Base-by-base conservation (phyloP, 1,284 basidiomycete species). In the Violaceomyces palustris region DNA sequence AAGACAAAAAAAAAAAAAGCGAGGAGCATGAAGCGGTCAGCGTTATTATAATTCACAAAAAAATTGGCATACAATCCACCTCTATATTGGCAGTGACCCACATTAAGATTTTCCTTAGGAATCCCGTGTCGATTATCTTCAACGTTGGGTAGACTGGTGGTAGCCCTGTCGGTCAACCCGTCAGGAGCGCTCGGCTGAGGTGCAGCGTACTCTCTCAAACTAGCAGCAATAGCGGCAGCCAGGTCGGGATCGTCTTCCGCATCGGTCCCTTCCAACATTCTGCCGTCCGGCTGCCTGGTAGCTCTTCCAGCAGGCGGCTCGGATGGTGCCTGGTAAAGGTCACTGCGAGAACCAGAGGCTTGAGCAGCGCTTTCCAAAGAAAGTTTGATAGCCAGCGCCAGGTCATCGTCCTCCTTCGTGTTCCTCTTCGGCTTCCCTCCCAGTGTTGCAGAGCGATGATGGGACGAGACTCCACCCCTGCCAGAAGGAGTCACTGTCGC, bases 171-270 rank as follows among this genome's bases (percentile, higher is more conserved):
- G 35, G 28, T 43, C 35, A 60, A 40, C 7, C 58, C 51, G 23
- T 54, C 49, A 2, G 66, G 66, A 6, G 66, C 66, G 32, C 61
- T 64, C 1, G 66, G 66, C 30, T 47, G 49, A 19, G 62, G 64
- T 9, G 63, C 54, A 1, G 52, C 62, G 50, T 60, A 61, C 66
- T 98, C 94, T 10, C 84, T 80, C 57, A 99, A 74, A 69, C 87
- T 91, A 0, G 94, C 94, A 67, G 96, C 92, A 47, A 98, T 99
- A 0, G 94, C 94, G 11, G 93, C 87, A 42, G 81, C 83, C 18
- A 99, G 78, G 59, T 98, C 90, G 9, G 88, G 87, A 72, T 98
- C 93, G 18, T 96, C 87, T 35, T 92, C 90, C 18, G 90, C 88
- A 11, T 82, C 75, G n/a, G 65, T 37, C 61, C 71, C 24, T 51